Evolutionary conservation across 257 asterid species (phyloP).

Genomic region (Phtheirospermum japonicum): DNA sequence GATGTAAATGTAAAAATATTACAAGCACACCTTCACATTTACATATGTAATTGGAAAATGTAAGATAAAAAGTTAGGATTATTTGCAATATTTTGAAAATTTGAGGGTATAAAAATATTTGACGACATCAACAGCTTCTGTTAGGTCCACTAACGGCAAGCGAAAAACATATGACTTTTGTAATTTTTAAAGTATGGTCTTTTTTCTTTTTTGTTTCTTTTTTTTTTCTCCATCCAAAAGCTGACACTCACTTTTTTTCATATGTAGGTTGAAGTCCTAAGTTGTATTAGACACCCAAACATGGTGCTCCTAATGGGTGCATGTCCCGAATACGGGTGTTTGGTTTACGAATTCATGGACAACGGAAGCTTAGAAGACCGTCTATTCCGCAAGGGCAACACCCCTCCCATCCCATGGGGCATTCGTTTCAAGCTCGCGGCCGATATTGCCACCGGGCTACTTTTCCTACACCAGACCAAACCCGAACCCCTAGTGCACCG

Average conservation of each 20-base stretch:
- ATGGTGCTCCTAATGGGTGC: conserved; percentile 84
- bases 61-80: too few relatives aligned
- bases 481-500: conserved; percentile 88
- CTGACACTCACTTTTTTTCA: not conserved
- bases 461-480: conserved; percentile 78
- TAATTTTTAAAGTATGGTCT: too few relatives aligned
- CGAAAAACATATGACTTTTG: too few relatives aligned
- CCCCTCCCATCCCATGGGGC: conserved; percentile 72
- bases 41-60: too few relatives aligned
- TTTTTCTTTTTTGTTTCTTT: too few relatives aligned
- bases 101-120: too few relatives aligned
- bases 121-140: too few relatives aligned
- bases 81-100: too few relatives aligned
- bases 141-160: too few relatives aligned
- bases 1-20: too few relatives aligned
- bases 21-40: too few relatives aligned
- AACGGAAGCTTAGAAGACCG: conserved; percentile 81
- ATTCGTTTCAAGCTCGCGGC: conserved; percentile 67
- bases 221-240: too few relatives aligned
- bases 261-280: conserved; percentile 62
- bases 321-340: conserved; percentile 78
- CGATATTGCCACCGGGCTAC: conserved; percentile 68
- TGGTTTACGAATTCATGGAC: conserved; percentile 81
- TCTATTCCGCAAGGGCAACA: conserved; percentile 60
- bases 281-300: conserved; percentile 78